These are phyloP conservation scores for Nyctanthes arbortristis DNA, from an alignment of 257 asterid species.

Conservation along the genomic window DNA sequence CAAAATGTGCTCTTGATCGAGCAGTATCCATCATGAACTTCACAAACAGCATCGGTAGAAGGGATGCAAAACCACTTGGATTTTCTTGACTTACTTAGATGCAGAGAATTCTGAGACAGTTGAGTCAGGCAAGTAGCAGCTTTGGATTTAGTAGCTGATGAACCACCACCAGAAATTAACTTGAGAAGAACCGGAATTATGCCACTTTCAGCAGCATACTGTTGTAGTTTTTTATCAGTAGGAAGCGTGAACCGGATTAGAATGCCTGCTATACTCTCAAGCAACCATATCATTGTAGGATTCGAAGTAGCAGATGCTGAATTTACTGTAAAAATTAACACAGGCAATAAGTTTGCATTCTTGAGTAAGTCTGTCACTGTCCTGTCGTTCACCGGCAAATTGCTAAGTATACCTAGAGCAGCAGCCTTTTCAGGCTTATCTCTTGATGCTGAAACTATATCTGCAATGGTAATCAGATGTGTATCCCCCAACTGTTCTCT, in stretches of 20 bases:
- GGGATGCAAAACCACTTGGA: constrained; percentile 69
- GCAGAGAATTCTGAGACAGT: constrained; percentile 57
- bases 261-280: constrained; percentile 58
- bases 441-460: constrained; percentile 38
- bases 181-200: constrained; percentile 51
- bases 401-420: constrained; percentile 73
- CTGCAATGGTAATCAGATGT: constrained; percentile 38
- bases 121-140: constrained; percentile 72
- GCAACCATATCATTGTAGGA: constrained; percentile 27
- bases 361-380: constrained; percentile 59
- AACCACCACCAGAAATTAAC: constrained; percentile 44
- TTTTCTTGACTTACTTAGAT: constrained; percentile 48
- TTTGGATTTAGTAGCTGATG: constrained; percentile 48
- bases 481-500: constrained; percentile 55
- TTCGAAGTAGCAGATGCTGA: constrained; percentile 22
- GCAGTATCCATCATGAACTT: constrained; percentile 65
- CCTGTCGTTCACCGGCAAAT: constrained; percentile 55
- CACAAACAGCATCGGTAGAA: constrained; percentile 42
- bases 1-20: constrained; percentile 61
- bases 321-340: constrained; percentile 38
- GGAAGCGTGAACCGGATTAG: constrained; percentile 68
- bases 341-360: constrained; percentile 47
- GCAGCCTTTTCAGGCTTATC: constrained; percentile 59
- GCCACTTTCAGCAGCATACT: constrained; percentile 60
- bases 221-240: constrained; percentile 61